Evolutionary conservation across 192 early-diverging fungal species (phyloP).

Genomic region (Backusella sp.): DNA sequence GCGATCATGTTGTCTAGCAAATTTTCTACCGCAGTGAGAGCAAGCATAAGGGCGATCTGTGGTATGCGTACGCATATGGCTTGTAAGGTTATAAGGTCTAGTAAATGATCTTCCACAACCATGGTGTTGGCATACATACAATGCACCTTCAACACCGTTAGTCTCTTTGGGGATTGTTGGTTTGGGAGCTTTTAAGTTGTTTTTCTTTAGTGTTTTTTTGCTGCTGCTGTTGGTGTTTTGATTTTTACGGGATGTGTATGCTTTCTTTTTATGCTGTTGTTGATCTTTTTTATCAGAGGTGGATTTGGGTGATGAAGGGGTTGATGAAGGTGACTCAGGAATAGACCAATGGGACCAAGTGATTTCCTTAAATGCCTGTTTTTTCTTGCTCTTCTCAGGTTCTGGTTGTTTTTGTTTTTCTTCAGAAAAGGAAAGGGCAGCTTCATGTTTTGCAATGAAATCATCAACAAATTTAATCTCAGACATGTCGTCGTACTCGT

Average conservation of each 20-base stretch:
- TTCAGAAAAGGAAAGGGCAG: slow-evolving; percentile 8
- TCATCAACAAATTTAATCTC: slow-evolving; percentile 14
- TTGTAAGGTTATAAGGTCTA: slow-evolving; percentile 73
- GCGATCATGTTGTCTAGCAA: slow-evolving; percentile 88
- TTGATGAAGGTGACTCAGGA: not conserved
- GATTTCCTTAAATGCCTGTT: not conserved
- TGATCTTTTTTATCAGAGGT: not conserved
- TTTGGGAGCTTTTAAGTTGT: not conserved
- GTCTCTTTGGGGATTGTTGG: not conserved
- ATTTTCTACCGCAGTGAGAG: slow-evolving; percentile 66
- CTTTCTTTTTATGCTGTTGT: not conserved
- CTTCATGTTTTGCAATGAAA: slow-evolving; percentile 21
- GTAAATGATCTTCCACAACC: slow-evolving; percentile 69
- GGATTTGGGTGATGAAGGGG: not conserved
- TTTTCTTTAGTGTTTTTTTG: not conserved
- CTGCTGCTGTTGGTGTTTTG: not conserved
- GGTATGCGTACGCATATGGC: slow-evolving; percentile 74
- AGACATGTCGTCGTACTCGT: not conserved
- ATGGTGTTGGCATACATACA: slow-evolving; percentile 23
- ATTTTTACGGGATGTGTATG: not conserved
- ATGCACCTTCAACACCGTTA: not conserved
- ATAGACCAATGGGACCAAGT: slow-evolving; percentile 11
- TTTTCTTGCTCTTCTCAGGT: not conserved
- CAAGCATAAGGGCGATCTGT: slow-evolving; percentile 74
- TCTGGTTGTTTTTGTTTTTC: not conserved